Base-by-base conservation (phyloP, 192 early-diverging fungal species). In the Coemansia sp. region DNA sequence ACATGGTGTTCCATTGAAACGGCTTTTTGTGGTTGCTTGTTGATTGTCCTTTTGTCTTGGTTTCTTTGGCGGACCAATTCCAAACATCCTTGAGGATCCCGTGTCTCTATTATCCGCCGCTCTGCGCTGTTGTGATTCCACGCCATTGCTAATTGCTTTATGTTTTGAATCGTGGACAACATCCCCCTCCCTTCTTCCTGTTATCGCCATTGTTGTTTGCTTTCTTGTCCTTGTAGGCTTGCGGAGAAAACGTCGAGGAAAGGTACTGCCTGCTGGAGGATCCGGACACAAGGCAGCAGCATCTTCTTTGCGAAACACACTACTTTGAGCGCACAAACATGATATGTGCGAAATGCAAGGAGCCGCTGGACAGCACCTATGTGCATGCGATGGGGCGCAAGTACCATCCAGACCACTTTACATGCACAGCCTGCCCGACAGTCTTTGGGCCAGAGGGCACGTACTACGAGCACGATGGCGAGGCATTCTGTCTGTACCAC, bases 351-450 rank as follows among this genome's bases (percentile, higher is more conserved):
- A 91, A 88, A 41, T 99, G 98, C 85, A 90, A 90, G 39, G 88
- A 87, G 65, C 94, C 96, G 38, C 77, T 99, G 43, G 87, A 93
- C 56, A 93, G 91, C 57, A 89, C 94, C 38, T 95, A 97, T 70
- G 97, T 99, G 53, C 92, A 90, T 63, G 97, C 95, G 3, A 85
- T 95, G 70, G 89, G 90, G 25, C 89, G 91, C 74, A 98, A 98
- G 79, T 99, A 94, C 79, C 96, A 99, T 71, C 87, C 96, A 43
- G 94, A 98, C 77, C 98, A 99, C 81, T 99, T 99, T 76, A 94
- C 92, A 45, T 99, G 98, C 79, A 89, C 91, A 11, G 89, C 92
- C 32, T 99, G 98, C 63, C 85, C 90, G 25, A 94, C 88, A 19
- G 87, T 95, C 39, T 99, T 99, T 85, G 92, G 94, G 1, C 93